Base-by-base conservation (phyloP, 2,329 filamentous ascomycete genomes). In the Colletotrichum agaves region DNA sequence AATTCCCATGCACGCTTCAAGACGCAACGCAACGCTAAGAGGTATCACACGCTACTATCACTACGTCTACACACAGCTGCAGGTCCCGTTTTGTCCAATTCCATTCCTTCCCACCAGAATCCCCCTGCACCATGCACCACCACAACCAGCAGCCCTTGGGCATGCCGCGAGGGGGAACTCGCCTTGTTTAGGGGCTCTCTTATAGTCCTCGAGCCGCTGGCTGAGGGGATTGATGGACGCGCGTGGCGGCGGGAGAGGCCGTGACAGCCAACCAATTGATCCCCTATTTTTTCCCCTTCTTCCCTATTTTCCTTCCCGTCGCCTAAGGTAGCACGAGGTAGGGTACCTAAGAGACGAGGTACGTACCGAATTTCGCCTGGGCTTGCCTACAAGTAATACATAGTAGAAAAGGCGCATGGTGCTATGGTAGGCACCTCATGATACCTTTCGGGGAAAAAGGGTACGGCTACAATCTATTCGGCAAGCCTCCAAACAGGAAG, bases 191-290 rank as follows among this genome's bases (percentile, higher is more conserved):
- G 15, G 15, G 41, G 41, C 41, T 1, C 10, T 11, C 11, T 37
- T 39, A 35, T n/a, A 21, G 19, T 17, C 15, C 33, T n/a, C 21
- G 50, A 53, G 33, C 17, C 50, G 50, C 50, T 37, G 50, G 23
- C 31, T 50, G 47, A 37, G 35, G 35, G 12, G 35, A 15, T 37
- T 37, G 35, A 37, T 37, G 35, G 35, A 37, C 35, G 35, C 17
- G 52, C 35, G 35, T 55, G 17, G 35, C 52, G 33, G 35, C 52
- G 33, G 17, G 19, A 76, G 31, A 73, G 81, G 81, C 53, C 84
- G 82, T 70, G 83, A 82, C 19, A 81, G 82, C 17, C 72, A 37
- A 37, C 13, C 13, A 37, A 37, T 2, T 8, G 35, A 37, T 37
- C 13, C 13, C 33, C 8, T 85, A 66, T n/a, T n/a, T n/a, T n/a